Evolutionary conservation across 2,329 filamentous ascomycete species (phyloP).

Genomic region (Ophiostoma novo-ulmi): DNA sequence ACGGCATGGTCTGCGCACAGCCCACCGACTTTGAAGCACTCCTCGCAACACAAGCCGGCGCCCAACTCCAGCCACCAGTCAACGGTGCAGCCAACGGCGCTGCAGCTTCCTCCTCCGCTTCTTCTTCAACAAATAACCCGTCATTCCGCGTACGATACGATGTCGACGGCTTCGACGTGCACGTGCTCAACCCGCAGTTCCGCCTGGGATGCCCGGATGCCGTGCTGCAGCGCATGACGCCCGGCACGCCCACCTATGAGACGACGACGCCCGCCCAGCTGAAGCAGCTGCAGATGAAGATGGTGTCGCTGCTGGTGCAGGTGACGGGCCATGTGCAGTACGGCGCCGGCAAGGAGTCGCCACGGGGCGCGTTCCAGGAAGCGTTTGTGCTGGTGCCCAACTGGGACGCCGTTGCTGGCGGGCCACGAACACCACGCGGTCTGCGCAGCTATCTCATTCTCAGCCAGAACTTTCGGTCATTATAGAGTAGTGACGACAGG

Average conservation of each 20-base stretch:
- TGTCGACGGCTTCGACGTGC: constrained; percentile 68
- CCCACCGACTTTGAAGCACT: constrained; percentile 62
- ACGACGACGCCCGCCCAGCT: constrained; percentile 34
- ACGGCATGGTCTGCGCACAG: constrained; percentile 62
- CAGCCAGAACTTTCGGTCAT: constrained; percentile 54
- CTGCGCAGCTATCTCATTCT: constrained; percentile 60
- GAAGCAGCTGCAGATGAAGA: constrained; percentile 48
- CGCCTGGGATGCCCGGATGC: constrained; percentile 50
- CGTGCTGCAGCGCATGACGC: constrained; percentile 31
- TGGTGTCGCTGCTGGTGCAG: constrained; percentile 64
- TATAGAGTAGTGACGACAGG: constrained; percentile 25
- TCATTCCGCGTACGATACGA: constrained; percentile 55
- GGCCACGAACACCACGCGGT: constrained; percentile 48
- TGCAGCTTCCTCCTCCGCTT: constrained; percentile 1
- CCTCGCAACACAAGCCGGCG: constrained; percentile 57
- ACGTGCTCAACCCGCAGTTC: constrained; percentile 68
- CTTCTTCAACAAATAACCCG: constrained; percentile 6
- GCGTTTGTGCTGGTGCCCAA: constrained; percentile 77
- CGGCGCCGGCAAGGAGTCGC: constrained; percentile 57
- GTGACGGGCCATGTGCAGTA: constrained; percentile 69
- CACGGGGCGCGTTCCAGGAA: constrained; percentile 69
- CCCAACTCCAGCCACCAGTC: constrained; percentile 33
- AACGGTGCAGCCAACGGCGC: constrained; percentile 19
- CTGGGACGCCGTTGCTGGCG: constrained; percentile 48
- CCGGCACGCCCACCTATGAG: constrained; percentile 20